Percentiles rank a stretch among this genome's conserved stretches.
These are phyloP conservation scores for Russula brevipes DNA, from an alignment of 768 basidiomycete species.

Conservation along the genomic window DNA sequence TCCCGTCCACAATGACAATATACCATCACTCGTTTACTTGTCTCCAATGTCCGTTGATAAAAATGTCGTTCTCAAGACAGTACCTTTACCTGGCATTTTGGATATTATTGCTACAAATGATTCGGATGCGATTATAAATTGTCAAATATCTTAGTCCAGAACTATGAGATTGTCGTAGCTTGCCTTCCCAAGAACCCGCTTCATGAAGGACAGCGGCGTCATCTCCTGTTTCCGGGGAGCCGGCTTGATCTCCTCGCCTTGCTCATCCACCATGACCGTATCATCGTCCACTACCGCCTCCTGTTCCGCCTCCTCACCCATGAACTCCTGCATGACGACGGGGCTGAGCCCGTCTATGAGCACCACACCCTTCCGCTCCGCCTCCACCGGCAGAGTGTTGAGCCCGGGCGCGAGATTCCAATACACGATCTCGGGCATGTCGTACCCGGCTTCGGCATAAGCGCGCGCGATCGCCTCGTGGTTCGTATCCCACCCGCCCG, in stretches of 20 bases:
- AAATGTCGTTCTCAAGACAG: neutral
- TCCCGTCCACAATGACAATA: too few species aligned
- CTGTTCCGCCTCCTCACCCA: slow-evolving; percentile 43
- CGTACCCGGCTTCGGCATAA: slow-evolving; percentile 59
- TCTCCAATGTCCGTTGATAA: too few species aligned
- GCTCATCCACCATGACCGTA: slow-evolving; percentile 33
- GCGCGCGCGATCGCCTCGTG: slow-evolving; percentile 51
- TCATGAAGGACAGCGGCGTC: slow-evolving; percentile 29
- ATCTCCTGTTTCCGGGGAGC: slow-evolving; percentile 34
- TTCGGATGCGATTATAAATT: slow-evolving; percentile 3
- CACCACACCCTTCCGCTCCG: slow-evolving; percentile 55
- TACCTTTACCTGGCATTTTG: too few species aligned
- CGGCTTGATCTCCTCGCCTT: slow-evolving; percentile 33
- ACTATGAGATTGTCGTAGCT: slow-evolving; percentile 58
- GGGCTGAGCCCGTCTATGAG: slow-evolving; percentile 67
- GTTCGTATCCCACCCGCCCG: slow-evolving; percentile 53
- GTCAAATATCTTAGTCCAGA: slow-evolving; percentile 39
- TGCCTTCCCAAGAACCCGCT: slow-evolving; percentile 42
- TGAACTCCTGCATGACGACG: slow-evolving; percentile 66
- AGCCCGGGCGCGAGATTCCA: slow-evolving; percentile 49
- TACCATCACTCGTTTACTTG: too few species aligned
- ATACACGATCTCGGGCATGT: slow-evolving; percentile 67
- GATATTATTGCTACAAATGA: neutral
- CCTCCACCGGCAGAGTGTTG: slow-evolving; percentile 44
- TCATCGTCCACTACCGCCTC: slow-evolving; percentile 31